Evolutionary conservation across 129 eudicot genomes (phyloP), one percentile per base, ranked within the genome.

Genomic region (Lactuca sativa): DNA sequence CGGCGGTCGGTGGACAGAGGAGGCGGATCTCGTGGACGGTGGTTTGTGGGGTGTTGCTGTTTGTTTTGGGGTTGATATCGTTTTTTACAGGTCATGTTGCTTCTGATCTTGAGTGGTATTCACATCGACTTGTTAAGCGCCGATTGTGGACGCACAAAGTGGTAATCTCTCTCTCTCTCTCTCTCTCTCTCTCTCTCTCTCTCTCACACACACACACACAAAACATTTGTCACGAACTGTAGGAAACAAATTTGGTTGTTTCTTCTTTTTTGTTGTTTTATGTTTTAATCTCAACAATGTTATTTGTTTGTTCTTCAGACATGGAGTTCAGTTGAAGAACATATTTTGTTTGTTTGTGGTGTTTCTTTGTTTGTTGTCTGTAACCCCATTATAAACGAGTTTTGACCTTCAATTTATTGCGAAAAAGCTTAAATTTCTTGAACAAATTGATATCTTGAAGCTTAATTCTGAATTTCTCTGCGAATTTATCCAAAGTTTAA

Each of bases 31-130:
- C 92, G 32, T 91, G 96, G 96, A 70, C 96, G 66, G 79, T 78
- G 80, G 84, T 92, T 11, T 92, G 96, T 77, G 97, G 96, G 60
- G 34, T 82, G 71, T 66, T 92, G 96, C 53, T 92, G 56, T 92
- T 92, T 81, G 84, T 69, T 11, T 62, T 92, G 54, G 96, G 96
- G 14, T 80, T 92, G 74, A 62, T 92, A 14, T 92, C 95, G 0
- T 73, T 92, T 70, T 81, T 89, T 53, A 81, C 89, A 25, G 96
- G 96, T 12, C 89, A 92, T 77, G 69, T 88, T 66, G 97, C 77
- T 53, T 84, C 95, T 78, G 87, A 92, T 88, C 83, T 86, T 64
- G 96, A 92, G 33, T 74, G 90, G 87, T 86, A 80, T 79, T 82
- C 96, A 21, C 91, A 86, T 74, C 41, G 86, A 8, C 55, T 88